Evolutionary conservation across 441 rosid genomes (phyloP).

Genomic region (Macaranga tanarius): DNA sequence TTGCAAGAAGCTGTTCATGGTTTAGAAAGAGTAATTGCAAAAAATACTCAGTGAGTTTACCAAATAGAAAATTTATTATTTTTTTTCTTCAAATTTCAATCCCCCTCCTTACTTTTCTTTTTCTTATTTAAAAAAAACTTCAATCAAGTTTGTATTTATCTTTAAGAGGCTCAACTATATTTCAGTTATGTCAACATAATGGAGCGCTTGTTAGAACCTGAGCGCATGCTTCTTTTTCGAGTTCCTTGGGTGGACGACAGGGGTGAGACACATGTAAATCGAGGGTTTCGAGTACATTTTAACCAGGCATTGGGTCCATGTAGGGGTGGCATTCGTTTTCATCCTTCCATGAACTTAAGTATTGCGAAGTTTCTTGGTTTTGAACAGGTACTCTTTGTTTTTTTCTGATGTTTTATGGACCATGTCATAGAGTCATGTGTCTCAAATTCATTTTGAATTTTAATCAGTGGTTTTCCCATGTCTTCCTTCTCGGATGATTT

Average conservation of each 20-base stretch:
- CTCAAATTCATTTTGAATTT: conserved; percentile 7
- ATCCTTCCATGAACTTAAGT: conserved; percentile 89
- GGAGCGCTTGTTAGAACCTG: conserved; percentile 97
- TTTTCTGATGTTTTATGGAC: conserved; percentile 15
- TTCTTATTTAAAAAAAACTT: conserved; percentile 22
- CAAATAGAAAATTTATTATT: conserved; percentile 6
- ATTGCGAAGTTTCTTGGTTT: conserved; percentile 94
- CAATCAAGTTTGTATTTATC: conserved; percentile 12
- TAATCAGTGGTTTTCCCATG: conserved; percentile 4
- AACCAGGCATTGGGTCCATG: conserved; percentile 97
- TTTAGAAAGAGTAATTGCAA: conserved; percentile 96
- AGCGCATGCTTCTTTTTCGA: conserved; percentile 87
- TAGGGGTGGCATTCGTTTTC: conserved; percentile 97
- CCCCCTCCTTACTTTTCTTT: conserved; percentile 7
- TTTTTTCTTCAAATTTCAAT: conserved; percentile 6
- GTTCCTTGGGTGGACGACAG: conserved; percentile 99
- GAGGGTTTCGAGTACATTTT: conserved; percentile 96
- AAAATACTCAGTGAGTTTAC: conserved; percentile 86
- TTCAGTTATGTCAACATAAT: conserved; percentile 90
- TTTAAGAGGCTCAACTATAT: conserved; percentile 28
- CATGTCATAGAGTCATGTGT: conserved; percentile 15
- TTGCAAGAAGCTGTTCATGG: conserved; percentile 98
- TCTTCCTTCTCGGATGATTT: conserved; percentile 14
- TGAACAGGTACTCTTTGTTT: conserved; percentile 63
- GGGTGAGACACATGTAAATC: conserved; percentile 93